Base-by-base conservation (phyloP, 2,329 filamentous ascomycete species). In the Xylaria sp. region DNA sequence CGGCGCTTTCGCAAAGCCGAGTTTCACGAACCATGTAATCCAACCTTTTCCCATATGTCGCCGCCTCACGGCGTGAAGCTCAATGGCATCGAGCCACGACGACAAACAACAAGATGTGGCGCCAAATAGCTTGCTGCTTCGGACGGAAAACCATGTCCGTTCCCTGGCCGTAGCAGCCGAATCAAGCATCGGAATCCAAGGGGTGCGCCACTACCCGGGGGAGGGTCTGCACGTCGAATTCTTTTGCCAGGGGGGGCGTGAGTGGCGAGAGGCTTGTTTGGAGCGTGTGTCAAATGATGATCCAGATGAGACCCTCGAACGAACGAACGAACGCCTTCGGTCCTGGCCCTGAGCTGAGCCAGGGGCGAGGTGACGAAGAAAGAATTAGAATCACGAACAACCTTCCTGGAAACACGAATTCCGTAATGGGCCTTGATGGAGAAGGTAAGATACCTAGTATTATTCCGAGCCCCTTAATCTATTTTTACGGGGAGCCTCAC, bases 131-230 rank as follows among this genome's bases (percentile, higher is more conserved):
- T 16, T 16, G 16, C 16, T 16, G 16, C 16, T 84, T 42, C 80
- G 84, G 65, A 70, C 78, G 0, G 79, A 82, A 11, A 82, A 13
- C 86, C 55, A 77, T 86, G 67, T 80, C 80, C 1, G 66, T 30
- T 5, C 74, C 23, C 23, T 30, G 23, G 23, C 23, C 23, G 23
- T 30, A 30, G 23, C 23, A 5, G 23, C 23, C 23, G 23, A 30
- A 30, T 30, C 23, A 30, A 5, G 23, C 23, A 30, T 30, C 23
- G 5, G 23, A 30, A 30, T 30, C 23, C 4, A 30, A 75, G 79
- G 58, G 78, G 78, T 0, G 59, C 37, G 37, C 37, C 37, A 42
- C 37, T 13, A 13, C 37, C 37, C 9, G 11, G 37, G 1, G 11
- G 37, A 67, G 10, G 72, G 70, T 0, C 59, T 73, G 30, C 74